Base-by-base conservation (phyloP, 352 stramenopile species). In the Pythium aristosporum region DNA sequence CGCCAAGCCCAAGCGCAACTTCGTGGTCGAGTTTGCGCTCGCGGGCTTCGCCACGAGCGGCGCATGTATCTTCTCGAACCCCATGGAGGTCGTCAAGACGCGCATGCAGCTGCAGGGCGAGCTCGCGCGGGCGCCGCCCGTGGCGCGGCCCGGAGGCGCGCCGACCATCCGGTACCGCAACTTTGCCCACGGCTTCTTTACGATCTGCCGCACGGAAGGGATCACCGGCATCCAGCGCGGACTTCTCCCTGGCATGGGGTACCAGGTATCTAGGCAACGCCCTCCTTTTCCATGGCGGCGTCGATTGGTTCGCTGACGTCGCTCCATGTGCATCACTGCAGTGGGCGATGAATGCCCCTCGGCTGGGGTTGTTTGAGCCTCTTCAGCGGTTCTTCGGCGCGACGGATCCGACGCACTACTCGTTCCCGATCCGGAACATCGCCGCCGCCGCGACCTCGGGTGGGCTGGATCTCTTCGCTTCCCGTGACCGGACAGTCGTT, bases 81-180 rank as follows among this genome's bases (percentile, higher is more conserved):
- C 87, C n/a, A 94, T 96, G 85, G 87, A 96, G 68, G 85, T 94
- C 46, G 79, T 96, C 63, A 96, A 96, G 80, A 96, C 87, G 57
- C 87, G 87, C 63, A 94, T 96, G 87, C 87, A 96, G 73, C 68
- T 96, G 39, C 87, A 96, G 71, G 87, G 85, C 18, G 87, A 96
- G 61, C 75, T 96, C 28, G 77, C 84, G 18, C 75, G 77, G 56
- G 80, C 77, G 37, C 28, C 41, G 47, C 47, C 47, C 2, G 72
- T 79, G 10, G 77, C 72, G 3, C 64, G 71, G 11, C 47, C 32
- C 16, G 65, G 57, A 23, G 72, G 61, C 20, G 54, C 64, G 18
- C 65, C 68, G 13, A 76, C 75, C 3, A 72, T 91, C 52, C 81
- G 77, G 51, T 96, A 94, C 70, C 79, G 82, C 65, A 94, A 93